Evolutionary conservation across 345 rosid species (phyloP).

Genomic region (Turritis glabra): DNA sequence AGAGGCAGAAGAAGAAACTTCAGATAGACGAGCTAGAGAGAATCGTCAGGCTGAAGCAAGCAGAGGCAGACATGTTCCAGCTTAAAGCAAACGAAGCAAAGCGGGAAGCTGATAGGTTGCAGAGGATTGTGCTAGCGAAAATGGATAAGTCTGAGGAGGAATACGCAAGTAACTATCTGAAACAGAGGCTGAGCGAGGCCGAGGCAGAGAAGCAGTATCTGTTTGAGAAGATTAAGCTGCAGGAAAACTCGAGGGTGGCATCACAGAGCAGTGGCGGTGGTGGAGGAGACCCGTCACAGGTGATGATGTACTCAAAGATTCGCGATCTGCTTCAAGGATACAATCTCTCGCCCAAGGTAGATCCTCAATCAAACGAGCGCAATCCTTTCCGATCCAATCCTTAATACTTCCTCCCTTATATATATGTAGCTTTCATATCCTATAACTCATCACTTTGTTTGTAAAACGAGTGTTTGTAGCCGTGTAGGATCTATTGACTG

Average conservation of each 20-base stretch:
- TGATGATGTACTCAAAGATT: conserved; percentile 60
- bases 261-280: conserved; percentile 51
- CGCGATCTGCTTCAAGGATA: conserved; percentile 65
- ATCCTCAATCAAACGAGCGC: conserved; percentile 50
- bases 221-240: conserved; percentile 90
- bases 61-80: conserved; percentile 99
- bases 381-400: conserved; percentile 59
- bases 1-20: conserved; percentile 70
- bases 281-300: conserved; percentile 73
- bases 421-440: not conserved
- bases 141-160: conserved; percentile 95
- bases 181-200: conserved; percentile 85
- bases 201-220: conserved; percentile 95
- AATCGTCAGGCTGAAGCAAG: conserved; percentile 90
- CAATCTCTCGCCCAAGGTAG: conserved; percentile 50
- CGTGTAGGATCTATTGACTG: not conserved
- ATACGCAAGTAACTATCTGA: conserved; percentile 80
- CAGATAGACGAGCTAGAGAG: conserved; percentile 91
- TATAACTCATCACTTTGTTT: not conserved
- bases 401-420: conserved; percentile 14
- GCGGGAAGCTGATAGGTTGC: conserved; percentile 83
- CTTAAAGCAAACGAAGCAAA: conserved; percentile 91
- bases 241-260: conserved; percentile 48
- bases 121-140: conserved; percentile 80
- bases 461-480: conserved; percentile 10